Base-by-base conservation (phyloP, 192 early-diverging fungal species). In the Gryganskiella cystojenkinii region DNA sequence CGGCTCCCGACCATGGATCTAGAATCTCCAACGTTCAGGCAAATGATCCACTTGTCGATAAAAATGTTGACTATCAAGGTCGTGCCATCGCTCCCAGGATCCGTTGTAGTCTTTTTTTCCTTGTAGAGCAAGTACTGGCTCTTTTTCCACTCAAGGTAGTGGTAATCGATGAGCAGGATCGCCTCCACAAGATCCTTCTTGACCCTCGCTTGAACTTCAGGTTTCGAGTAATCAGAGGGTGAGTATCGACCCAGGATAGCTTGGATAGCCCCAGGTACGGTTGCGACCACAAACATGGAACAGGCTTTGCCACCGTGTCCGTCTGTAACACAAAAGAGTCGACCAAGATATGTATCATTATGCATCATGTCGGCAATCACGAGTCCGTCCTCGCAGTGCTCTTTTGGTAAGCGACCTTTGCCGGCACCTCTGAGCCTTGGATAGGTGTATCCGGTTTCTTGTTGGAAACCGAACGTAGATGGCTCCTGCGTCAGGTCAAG, bases 361-460 rank as follows among this genome's bases (percentile, higher is more conserved):
- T 58, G 56, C 31, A 57, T 70, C 50, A 86, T 43, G 55, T 89
- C 87, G 25, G 82, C 59, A 15, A 89, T 80, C 3, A 75, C 66
- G 44, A 76, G 87, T n/a, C 81, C 76, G 47, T 89, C 87, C 61
- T 89, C 87, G 56, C 87, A 89, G 14, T 82, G 61, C 3, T 66
- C 62, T 28, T 89, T 89, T 2, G 80, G 79, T 50, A 85, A 67
- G 44, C 83, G 84, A n/a, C 82, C 74, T 24, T 73, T 72, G 10
- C 76, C 69, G 40, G 73, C 73, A 25, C 70, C 79, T 22, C 87
- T 71, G 67, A 87, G 85, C 35, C 87, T 81, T 17, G 87, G 85
- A 56, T 89, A 89, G 22, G 85, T 81, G 63, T 89, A 89, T 28
- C 87, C 87, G 9, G 81, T 84, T 34, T 89, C 83, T 51, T 89